Conservation (phyloP, 306 rosid species). For the Pyrus pyrifolia region DNA sequence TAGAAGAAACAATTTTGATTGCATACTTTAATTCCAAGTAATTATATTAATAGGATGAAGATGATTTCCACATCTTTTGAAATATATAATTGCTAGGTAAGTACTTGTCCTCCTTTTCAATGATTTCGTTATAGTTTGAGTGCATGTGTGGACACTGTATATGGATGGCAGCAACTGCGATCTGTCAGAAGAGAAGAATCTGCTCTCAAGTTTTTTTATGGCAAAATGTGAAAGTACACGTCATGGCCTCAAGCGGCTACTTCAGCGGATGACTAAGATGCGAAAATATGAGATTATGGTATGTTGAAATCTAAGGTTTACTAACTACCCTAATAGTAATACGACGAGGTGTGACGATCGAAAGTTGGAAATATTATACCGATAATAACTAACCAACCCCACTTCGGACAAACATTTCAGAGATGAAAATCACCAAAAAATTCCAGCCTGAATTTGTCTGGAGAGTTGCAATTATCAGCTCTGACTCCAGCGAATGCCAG, state of each 20-base stretch:
- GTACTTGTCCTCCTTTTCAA: neutral
- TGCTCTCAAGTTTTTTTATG: neutral
- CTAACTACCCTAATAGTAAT: too few species aligned
- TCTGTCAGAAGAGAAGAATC: neutral
- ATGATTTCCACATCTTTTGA: too few species aligned
- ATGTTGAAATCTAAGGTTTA: too few species aligned
- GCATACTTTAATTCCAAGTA: too few species aligned
- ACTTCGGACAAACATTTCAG: neutral
- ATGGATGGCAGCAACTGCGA: neutral
- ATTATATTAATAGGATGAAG: too few species aligned
- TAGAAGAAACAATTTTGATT: too few species aligned
- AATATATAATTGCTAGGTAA: too few species aligned
- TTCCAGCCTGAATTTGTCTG: neutral
- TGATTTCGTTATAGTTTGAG: neutral
- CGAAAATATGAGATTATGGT: too few species aligned
- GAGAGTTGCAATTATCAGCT: neutral
- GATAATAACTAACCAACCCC: neutral
- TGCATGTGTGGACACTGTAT: neutral
- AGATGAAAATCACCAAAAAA: neutral
- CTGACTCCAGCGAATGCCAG: neutral
- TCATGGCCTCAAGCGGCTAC: too few species aligned
- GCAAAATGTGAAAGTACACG: neutral
- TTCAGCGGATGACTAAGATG: neutral
- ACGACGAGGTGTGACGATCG: too few species aligned
- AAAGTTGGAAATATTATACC: neutral